Base-by-base conservation (phyloP, 371 early-diverging fungal species). In the Rhizomucor pusillus region DNA sequence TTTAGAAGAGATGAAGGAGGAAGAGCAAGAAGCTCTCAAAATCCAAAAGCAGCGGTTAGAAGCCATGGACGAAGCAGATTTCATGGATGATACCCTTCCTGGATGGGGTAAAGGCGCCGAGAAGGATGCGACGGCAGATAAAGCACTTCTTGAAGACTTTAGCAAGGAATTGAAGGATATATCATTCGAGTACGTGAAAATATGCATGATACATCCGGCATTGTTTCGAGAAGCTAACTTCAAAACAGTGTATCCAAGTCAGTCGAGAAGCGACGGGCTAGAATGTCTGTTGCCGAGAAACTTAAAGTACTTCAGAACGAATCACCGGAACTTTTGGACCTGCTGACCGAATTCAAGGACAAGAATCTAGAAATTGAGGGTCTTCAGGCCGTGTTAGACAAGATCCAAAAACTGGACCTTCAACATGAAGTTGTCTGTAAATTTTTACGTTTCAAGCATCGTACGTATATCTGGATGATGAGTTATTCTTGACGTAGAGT, bases 1-100 rank as follows among this genome's bases (percentile, higher is more conserved):
- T 57, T 60, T 86, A 25, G 88, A 85, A n/a, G 89, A 88, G 49
- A 88, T 89, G 60, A 84, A 84, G 35, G 93, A 92, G 56, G 96
- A 97, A 64, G 97, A 93, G 57, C 84, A 84, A 44, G 97, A 97
- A 66, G 97, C 95, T 1, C 67, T 92, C 52, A 84, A 90, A 57
- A 73, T 97, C 56, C 95, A 95, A 64, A 85, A 83, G 70, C 82
- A 89, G 66, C 85, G 84, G 33, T 62, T 91, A 14, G 80, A 85
- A 24, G 76, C 81, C 23, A 85, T 95, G 82, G 79, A 86, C 34
- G 97, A 95, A 68, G 89, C 84, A 33, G 97, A 97, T 79, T 96
- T 94, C 63, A 72, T 95, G n/a, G 92, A 90, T 50, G 89, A 87
- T 51, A 62, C 78, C 47, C 66, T 70, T 47, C 46, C 76, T 57